Evolutionary conservation across 2,329 filamentous ascomycete genomes (phyloP).

Genomic region (Ampelomyces quisqualis): DNA sequence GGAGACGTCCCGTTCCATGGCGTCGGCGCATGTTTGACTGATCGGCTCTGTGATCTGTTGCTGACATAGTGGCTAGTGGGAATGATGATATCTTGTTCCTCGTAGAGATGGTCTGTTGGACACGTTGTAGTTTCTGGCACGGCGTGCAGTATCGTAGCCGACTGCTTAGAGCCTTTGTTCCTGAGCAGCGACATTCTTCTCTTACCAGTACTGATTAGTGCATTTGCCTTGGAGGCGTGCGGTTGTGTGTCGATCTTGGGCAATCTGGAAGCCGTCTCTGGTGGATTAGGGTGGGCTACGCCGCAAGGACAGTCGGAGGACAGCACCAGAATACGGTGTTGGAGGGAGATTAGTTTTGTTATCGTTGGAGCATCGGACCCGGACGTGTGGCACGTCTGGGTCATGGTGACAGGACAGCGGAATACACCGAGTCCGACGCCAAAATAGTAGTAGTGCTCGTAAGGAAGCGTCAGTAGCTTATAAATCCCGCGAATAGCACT

Average conservation of each 20-base stretch:
- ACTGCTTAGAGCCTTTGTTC: conserved; percentile 23
- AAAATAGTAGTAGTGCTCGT: conserved; percentile 24
- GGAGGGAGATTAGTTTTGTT: conserved; percentile 12
- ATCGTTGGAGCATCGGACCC: conserved; percentile 12
- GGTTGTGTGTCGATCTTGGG: not conserved
- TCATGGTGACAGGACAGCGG: conserved; percentile 21
- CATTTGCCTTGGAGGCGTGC: conserved; percentile 6
- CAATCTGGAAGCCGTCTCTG: conserved; percentile 2
- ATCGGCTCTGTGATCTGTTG: conserved; percentile 17
- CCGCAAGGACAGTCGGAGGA: conserved; percentile 8
- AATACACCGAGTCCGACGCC: conserved; percentile 16
- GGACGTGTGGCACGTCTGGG: conserved; percentile 7
- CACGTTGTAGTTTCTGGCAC: conserved; percentile 33
- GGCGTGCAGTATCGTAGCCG: conserved; percentile 38
- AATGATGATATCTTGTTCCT: conserved; percentile 43
- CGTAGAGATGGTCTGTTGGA: conserved; percentile 33
- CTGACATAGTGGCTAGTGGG: conserved; percentile 23
- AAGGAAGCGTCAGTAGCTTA: conserved; percentile 11
- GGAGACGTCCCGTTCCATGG: conserved; percentile 16
- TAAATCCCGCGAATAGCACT: conserved; percentile 12
- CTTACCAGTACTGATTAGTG: conserved; percentile 8
- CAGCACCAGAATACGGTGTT: conserved; percentile 8
- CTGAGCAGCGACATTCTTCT: conserved; percentile 26
- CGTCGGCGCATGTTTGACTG: conserved; percentile 16
- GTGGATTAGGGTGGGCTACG: conserved; percentile 3